These are phyloP conservation scores for Phytophthora fragariae DNA, from an alignment of 352 stramenopile species.

Conservation along the genomic window DNA sequence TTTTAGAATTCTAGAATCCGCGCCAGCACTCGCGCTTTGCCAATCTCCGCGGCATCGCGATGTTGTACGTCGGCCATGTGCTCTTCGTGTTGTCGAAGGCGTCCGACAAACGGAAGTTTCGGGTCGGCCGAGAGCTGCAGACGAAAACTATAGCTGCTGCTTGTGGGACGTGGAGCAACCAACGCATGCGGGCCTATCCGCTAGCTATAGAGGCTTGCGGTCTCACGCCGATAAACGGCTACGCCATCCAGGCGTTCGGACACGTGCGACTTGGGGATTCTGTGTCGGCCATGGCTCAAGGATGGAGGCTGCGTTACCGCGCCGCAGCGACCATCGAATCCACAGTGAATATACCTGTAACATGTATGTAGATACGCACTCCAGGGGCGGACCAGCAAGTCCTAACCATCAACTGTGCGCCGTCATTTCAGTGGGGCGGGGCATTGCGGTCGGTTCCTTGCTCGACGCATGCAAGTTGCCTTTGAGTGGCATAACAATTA, in stretches of 20 bases:
- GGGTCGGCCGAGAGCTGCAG: not conserved
- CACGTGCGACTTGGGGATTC: not conserved
- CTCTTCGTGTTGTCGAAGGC: not conserved
- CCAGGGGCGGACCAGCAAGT: not conserved
- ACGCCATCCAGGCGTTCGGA: not conserved
- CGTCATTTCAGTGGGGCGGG: not conserved
- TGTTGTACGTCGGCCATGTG: not conserved
- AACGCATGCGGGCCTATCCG: not conserved
- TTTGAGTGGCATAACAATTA: not conserved
- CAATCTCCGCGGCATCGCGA: not conserved
- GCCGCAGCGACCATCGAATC: not conserved
- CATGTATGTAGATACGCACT: not conserved
- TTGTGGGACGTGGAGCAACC: not conserved
- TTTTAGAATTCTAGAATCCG: not conserved
- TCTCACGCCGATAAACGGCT: not conserved
- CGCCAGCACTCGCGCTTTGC: not conserved
- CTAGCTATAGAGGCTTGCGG: not conserved
- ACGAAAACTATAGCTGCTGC: not conserved
- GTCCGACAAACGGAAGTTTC: not conserved
- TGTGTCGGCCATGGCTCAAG: not conserved
- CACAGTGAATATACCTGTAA: not conserved
- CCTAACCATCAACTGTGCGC: not conserved
- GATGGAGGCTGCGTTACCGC: not conserved
- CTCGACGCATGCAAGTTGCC: not conserved
- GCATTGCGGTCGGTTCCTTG: not conserved